These are phyloP conservation scores for Monosporascus sp. DNA, from an alignment of 2,329 filamentous ascomycete species.

Conservation along the genomic window DNA sequence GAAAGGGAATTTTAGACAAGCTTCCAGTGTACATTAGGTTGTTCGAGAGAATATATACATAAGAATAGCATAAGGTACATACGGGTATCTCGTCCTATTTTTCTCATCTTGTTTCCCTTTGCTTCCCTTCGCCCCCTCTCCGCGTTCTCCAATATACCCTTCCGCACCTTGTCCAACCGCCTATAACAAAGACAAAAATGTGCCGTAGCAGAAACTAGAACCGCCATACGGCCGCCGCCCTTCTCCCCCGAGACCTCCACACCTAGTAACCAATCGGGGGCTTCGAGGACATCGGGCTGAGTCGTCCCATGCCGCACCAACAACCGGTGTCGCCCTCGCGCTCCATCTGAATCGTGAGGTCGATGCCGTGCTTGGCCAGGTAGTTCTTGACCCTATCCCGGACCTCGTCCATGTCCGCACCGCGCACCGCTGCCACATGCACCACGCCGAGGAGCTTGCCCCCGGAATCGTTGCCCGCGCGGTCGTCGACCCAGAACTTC, in stretches of 20 bases:
- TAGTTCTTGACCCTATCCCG: conserved; percentile 70
- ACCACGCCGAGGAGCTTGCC: conserved; percentile 72
- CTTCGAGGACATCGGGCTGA: conserved; percentile 25
- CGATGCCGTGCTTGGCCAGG: conserved; percentile 64
- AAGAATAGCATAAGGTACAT: neutral
- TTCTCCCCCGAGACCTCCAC: neutral
- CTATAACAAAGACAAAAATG: too few relatives aligned
- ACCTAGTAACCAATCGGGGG: conserved; percentile 19
- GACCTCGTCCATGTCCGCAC: conserved; percentile 75
- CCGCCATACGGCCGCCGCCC: neutral
- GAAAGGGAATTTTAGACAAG: too few relatives aligned
- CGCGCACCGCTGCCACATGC: conserved; percentile 71
- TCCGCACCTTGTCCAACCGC: too few relatives aligned
- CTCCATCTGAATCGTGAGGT: conserved; percentile 84
- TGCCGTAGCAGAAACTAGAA: neutral
- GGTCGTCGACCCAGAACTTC: conserved; percentile 87
- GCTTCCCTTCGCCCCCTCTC: neutral
- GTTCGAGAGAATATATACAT: neutral
- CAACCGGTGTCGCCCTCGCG: conserved; percentile 66
- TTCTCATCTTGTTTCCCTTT: too few relatives aligned
- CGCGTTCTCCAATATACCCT: too few relatives aligned
- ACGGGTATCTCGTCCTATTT: too few relatives aligned
- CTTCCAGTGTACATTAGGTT: neutral
- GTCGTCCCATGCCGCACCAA: conserved; percentile 49
- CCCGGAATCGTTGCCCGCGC: conserved; percentile 35